Conservation (phyloP, 768 basidiomycete genomes). For the Epithele typhae region DNA sequence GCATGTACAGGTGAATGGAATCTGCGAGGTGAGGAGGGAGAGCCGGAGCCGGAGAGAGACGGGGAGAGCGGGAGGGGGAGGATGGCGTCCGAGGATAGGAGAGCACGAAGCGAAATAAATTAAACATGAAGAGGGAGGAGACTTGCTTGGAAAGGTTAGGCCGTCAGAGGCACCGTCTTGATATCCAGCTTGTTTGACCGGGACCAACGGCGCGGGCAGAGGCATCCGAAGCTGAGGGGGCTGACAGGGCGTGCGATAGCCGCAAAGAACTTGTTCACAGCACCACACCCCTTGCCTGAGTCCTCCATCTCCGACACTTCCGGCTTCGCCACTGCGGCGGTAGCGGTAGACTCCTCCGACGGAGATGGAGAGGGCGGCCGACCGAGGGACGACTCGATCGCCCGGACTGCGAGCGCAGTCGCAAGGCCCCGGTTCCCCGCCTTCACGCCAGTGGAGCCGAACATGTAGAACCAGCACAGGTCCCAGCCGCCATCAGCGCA, state of each 20-base stretch:
- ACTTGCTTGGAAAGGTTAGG: no score
- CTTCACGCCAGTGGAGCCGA: slow-evolving; percentile 41
- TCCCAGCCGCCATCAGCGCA: slow-evolving; percentile 54
- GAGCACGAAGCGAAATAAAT: no score
- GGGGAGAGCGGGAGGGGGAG: no score
- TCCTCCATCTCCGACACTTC: no score
- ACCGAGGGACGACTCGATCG: slow-evolving; percentile 28
- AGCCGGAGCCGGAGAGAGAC: no score
- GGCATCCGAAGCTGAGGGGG: slow-evolving; percentile 3
- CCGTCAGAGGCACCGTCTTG: no score
- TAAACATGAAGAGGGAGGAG: no score
- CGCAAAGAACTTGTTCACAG: neutral
- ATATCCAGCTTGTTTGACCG: neutral
- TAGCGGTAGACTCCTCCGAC: slow-evolving; percentile 6
- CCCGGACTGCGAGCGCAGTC: slow-evolving; percentile 50
- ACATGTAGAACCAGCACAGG: slow-evolving; percentile 53
- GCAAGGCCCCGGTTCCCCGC: slow-evolving; percentile 54
- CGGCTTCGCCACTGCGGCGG: slow-evolving; percentile 1
- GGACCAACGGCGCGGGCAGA: slow-evolving; percentile 7
- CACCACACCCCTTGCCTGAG: no score
- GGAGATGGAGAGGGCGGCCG: slow-evolving; percentile 6
- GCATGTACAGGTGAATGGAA: no score
- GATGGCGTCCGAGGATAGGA: no score
- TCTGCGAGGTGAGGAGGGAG: no score
- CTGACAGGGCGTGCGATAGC: slow-evolving; percentile 1